Conservation (phyloP, 352 stramenopile species). For the Blastocystis sp. region DNA sequence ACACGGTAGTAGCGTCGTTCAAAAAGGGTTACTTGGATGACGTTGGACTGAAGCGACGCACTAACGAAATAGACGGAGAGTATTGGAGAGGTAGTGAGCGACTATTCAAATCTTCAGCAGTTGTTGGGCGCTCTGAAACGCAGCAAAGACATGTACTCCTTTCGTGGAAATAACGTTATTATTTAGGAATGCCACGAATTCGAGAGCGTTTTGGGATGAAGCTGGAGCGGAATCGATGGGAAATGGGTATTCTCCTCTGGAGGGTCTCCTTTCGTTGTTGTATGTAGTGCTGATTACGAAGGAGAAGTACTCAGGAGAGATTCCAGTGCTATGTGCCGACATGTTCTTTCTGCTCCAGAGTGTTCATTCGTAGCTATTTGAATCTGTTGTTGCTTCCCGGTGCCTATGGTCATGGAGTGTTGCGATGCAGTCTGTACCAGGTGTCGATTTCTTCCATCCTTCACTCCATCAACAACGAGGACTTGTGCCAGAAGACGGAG, state of each 20-base stretch:
- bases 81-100: conserved; percentile 14
- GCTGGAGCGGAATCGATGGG: not conserved
- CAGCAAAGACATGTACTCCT: conserved; percentile 12
- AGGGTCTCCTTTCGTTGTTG: conserved; percentile 35
- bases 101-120: conserved; percentile 23
- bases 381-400: conserved; percentile 32
- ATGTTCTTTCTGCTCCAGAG: not conserved
- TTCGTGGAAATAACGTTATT: not conserved
- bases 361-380: conserved; percentile 48
- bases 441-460: conserved; percentile 34
- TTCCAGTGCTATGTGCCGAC: conserved; percentile 48
- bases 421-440: conserved; percentile 54
- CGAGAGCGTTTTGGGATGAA: conserved; percentile 27
- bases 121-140: conserved; percentile 18
- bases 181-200: conserved; percentile 1
- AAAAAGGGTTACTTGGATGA: conserved; percentile 71
- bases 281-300: conserved; percentile 68
- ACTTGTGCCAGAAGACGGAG: not conserved
- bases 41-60: not conserved
- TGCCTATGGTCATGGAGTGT: conserved; percentile 51
- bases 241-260: conserved; percentile 30
- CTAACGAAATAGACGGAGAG: conserved; percentile 28
- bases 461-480: conserved; percentile 67
- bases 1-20: conserved; percentile 52
- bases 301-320: conserved; percentile 65